A percentile compares a stretch with the other conserved stretches of the same genome.
These are phyloP conservation scores for Noccaea caerulescens DNA, from an alignment of 345 rosid species.

Conservation along the genomic window DNA sequence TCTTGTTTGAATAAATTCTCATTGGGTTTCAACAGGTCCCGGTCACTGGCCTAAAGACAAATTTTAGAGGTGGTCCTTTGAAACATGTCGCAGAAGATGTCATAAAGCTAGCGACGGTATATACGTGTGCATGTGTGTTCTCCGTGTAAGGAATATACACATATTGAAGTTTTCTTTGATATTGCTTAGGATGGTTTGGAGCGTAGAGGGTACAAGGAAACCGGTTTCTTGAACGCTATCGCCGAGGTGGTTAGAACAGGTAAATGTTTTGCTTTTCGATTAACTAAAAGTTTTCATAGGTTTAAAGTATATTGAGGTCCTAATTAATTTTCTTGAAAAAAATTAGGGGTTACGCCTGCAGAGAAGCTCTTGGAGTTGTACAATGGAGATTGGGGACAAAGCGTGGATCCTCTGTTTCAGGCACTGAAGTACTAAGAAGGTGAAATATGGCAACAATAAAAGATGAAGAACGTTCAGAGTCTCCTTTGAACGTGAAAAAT, in stretches of 20 bases:
- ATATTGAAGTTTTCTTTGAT: neutral
- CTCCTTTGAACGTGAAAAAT: neutral
- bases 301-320: neutral
- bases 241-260: conserved; percentile 84
- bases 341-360: conserved; percentile 72
- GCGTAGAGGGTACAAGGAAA: conserved; percentile 83
- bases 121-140: neutral
- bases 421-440: conserved; percentile 53
- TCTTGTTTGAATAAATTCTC: neutral
- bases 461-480: neutral
- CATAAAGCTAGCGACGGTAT: conserved; percentile 75
- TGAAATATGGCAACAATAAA: neutral
- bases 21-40: conserved; percentile 62
- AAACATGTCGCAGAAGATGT: conserved; percentile 75
- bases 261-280: conserved; percentile 27
- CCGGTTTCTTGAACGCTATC: conserved; percentile 70
- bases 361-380: conserved; percentile 75
- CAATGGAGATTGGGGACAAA: conserved; percentile 65
- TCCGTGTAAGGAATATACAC: neutral
- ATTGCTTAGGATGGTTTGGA: conserved; percentile 77
- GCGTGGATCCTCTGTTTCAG: conserved; percentile 67
- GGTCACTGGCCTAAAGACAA: conserved; percentile 70
- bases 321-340: neutral
- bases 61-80: conserved; percentile 68
- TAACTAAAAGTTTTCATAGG: neutral